These are phyloP conservation scores for Rhizopus sp. DNA, from an alignment of 371 early-diverging fungal species.

Conservation along the genomic window DNA sequence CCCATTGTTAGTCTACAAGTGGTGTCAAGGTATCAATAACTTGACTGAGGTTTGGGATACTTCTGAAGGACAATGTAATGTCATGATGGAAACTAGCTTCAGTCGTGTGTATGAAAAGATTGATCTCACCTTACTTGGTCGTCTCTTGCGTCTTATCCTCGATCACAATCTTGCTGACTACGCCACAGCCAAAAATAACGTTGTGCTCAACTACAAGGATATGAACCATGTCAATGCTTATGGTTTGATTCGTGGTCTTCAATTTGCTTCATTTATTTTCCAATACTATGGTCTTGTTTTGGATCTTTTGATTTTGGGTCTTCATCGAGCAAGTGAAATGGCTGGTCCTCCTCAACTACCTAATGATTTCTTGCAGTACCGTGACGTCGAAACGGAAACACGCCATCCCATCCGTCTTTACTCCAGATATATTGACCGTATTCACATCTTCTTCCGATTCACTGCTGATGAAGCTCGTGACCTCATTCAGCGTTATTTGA, in stretches of 20 bases:
- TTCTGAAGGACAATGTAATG: constrained; percentile 88
- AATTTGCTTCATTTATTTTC: constrained; percentile 97
- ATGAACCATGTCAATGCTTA: constrained; percentile 98
- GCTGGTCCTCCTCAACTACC: constrained; percentile 94
- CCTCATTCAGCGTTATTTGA: constrained; percentile 94
- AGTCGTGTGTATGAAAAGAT: constrained; percentile 96
- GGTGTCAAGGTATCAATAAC: constrained; percentile 98
- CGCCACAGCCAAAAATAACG: constrained; percentile 98
- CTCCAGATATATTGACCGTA: constrained; percentile 90
- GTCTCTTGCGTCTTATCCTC: constrained; percentile 92
- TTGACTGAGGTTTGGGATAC: constrained; percentile 96
- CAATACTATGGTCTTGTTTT: constrained; percentile 97
- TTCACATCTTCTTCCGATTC: constrained; percentile 95
- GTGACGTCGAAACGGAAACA: constrained; percentile 89
- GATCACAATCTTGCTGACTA: constrained; percentile 99
- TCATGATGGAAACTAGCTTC: constrained; percentile 93
- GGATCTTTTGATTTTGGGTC: constrained; percentile 95
- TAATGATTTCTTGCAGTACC: constrained; percentile 97
- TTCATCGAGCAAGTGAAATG: constrained; percentile 95
- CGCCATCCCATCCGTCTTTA: constrained; percentile 98
- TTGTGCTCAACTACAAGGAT: constrained; percentile 98
- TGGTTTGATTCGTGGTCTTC: constrained; percentile 98
- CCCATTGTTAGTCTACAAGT: constrained; percentile 96
- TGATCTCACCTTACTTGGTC: constrained; percentile 95
- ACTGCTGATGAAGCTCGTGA: constrained; percentile 93